Evolutionary conservation across 2,329 filamentous ascomycete genomes (phyloP), one percentile per base, ranked within the genome.

Genomic region (Penicillium sclerotigenum): DNA sequence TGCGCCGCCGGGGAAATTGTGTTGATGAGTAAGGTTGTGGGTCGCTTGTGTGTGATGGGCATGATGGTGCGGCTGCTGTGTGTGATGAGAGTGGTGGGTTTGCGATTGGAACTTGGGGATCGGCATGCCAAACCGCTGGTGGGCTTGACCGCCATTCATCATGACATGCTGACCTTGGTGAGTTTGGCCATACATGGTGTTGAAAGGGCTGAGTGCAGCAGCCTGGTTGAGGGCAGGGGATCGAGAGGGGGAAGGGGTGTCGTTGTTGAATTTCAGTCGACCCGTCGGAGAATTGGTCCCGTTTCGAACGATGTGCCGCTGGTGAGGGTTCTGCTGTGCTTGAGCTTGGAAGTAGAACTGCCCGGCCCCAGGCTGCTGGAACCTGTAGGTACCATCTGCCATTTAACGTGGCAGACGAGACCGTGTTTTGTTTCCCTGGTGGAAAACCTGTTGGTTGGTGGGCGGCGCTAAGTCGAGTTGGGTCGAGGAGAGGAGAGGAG

Each of bases 371-470:
- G 77, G 76, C 76, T 79, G 77, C 73, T 79, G 77, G 77, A 78
- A 80, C 73, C 78, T 77, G 75, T 78, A 80, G 73, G 76, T 75
- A 79, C 77, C 78, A 80, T 80, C 78, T 78, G 78, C 78, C 78
- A 80, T 80, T 75, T 79, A 79, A 75, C 75, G 75, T 71, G 75
- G 75, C 73, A 77, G 73, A 75, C 65, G 73, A 73, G 70, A 76
- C 74, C 73, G 71, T 66, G 68, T 61, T 62, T 70, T 70, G 63
- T 67, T 69, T 68, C 64, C 63, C 63, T 70, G 67, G 54, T 57
- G 61, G 58, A 59, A 52, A 47, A 65, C 61, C 57, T 62, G 64
- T 60, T 65, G 61, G 63, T 62, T 54, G 62, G 61, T 47, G 57
- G 63, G 61, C 53, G 54, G 59, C 47, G 59, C 61, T 58, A 59